These are phyloP conservation scores for Solidago caesia DNA, from an alignment of 129 eudicot species.

Conservation along the genomic window DNA sequence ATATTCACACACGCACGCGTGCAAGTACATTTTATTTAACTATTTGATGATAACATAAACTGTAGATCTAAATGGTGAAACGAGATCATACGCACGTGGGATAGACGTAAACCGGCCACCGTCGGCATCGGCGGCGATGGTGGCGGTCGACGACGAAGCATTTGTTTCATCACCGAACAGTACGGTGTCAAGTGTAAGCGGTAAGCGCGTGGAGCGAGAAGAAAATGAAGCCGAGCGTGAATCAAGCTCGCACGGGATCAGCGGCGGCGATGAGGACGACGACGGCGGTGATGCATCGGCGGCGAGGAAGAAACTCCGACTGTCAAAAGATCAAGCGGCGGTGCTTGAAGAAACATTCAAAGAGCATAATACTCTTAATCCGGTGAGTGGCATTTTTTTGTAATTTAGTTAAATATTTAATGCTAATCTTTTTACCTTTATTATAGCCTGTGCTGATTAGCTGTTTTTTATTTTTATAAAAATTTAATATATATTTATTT, in stretches of 20 bases:
- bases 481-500: background rate
- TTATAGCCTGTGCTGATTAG: background rate
- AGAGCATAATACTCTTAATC: conserved; percentile 74
- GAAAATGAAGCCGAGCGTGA: conserved; percentile 61
- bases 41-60: conserved; percentile 3
- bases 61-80: conserved; percentile 50
- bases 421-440: background rate
- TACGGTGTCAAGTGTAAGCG: conserved; percentile 74
- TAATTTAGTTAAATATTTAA: conserved; percentile 1
- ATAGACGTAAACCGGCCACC: conserved; percentile 53
- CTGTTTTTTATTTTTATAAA: background rate
- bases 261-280: conserved; percentile 52
- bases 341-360: conserved; percentile 84
- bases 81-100: conserved; percentile 40
- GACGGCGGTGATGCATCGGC: conserved; percentile 61
- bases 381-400: conserved; percentile 63
- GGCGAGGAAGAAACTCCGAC: conserved; percentile 71
- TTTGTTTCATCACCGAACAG: conserved; percentile 76
- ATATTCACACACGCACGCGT: conserved; percentile 17
- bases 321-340: conserved; percentile 75
- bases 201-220: conserved; percentile 67
- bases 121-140: conserved; percentile 32
- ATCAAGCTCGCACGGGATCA: conserved; percentile 46
- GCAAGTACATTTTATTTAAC: background rate
- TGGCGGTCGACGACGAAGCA: conserved; percentile 52